phyloP scores from a whole-genome alignment of 1,284 basidiomycete genomes.

The Sporisorium scitamineum region DNA sequence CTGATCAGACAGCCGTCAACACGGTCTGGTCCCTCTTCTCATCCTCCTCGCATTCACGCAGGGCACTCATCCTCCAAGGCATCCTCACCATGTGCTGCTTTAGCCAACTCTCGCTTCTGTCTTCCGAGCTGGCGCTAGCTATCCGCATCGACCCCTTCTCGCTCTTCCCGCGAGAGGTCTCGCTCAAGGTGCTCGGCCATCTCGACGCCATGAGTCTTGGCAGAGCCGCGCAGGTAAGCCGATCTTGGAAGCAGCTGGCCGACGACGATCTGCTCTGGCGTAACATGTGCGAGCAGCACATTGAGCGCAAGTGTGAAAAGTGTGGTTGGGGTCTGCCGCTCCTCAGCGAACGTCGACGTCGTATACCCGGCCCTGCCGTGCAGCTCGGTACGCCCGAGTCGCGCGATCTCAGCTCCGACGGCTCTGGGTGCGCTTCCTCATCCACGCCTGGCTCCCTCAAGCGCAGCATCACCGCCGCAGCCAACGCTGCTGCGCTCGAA shows the following conservation, averaged over 20 bases:
- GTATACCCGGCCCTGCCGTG: slow-evolving; percentile 56
- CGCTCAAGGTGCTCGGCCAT: slow-evolving; percentile 87
- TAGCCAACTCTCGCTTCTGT: slow-evolving; percentile 95
- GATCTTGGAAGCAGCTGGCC: slow-evolving; percentile 86
- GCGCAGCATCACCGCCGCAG: slow-evolving; percentile 65
- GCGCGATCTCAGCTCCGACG: slow-evolving; percentile 60
- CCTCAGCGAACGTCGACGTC: slow-evolving; percentile 78
- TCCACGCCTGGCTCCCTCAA: slow-evolving; percentile 57
- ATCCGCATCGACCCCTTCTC: slow-evolving; percentile 92
- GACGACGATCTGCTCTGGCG: slow-evolving; percentile 97
- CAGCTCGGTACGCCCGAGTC: slow-evolving; percentile 54
- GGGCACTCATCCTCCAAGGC: slow-evolving; percentile 93
- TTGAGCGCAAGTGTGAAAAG: slow-evolving; percentile 95
- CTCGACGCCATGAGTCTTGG: slow-evolving; percentile 96
- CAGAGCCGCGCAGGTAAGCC: slow-evolving; percentile 91
- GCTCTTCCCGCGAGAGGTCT: slow-evolving; percentile 89
- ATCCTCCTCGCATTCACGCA: slow-evolving; percentile 87
- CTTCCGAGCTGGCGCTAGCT: slow-evolving; percentile 87
- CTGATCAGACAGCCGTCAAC: slow-evolving; percentile 89
- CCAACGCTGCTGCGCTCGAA: slow-evolving; percentile 67
- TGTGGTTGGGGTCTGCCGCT: slow-evolving; percentile 98
- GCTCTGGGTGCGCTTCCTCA: slow-evolving; percentile 32
- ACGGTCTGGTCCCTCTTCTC: slow-evolving; percentile 97
- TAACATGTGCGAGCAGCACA: slow-evolving; percentile 97
- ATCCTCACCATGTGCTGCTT: slow-evolving; percentile 99